Conservation (phyloP, 495 filamentous ascomycete genomes). For the Astrothelium subdiscretum region DNA sequence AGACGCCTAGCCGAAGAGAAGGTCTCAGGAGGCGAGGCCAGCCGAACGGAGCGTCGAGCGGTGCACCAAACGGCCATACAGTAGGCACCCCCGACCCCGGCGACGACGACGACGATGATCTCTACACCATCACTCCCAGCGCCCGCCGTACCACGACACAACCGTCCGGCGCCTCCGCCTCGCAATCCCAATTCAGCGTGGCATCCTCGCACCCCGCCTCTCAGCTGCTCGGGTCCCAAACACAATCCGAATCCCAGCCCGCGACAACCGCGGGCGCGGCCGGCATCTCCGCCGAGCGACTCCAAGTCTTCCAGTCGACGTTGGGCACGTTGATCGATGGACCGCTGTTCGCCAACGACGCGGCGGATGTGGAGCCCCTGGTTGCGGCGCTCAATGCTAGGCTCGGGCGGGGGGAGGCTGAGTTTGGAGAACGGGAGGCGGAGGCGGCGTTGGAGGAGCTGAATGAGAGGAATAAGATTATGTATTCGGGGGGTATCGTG, state of each 20-base stretch:
- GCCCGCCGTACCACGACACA: slow-evolving; percentile 35
- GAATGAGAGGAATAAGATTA: slow-evolving; percentile 78
- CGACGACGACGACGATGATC: slow-evolving; percentile 42
- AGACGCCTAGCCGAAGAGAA: slow-evolving; percentile 1
- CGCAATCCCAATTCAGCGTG: slow-evolving; percentile 49
- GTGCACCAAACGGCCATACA: slow-evolving; percentile 10
- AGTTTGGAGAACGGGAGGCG: slow-evolving; percentile 63
- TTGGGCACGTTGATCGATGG: slow-evolving; percentile 73
- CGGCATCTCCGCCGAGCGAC: slow-evolving; percentile 47
- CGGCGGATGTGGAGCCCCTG: slow-evolving; percentile 60
- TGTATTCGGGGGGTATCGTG: slow-evolving; percentile 52
- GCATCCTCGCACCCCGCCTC: slow-evolving; percentile 59
- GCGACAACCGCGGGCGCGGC: slow-evolving; percentile 25
- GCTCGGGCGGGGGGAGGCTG: slow-evolving; percentile 39
- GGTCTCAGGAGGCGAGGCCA: slow-evolving; percentile 1
- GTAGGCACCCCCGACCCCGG: slow-evolving; percentile 17
- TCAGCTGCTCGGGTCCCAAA: slow-evolving; percentile 45
- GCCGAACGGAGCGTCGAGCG: slow-evolving; percentile 6
- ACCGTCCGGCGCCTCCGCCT: slow-evolving; percentile 18
- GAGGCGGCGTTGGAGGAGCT: slow-evolving; percentile 63
- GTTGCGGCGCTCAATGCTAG: slow-evolving; percentile 69
- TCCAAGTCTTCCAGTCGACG: slow-evolving; percentile 62
- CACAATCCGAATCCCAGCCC: slow-evolving; percentile 40
- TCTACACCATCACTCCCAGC: slow-evolving; percentile 47
- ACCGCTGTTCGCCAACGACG: slow-evolving; percentile 67